A percentile compares a stretch with the other conserved stretches of the same genome.
Conservation (phyloP, 495 filamentous ascomycete species). For the Jackrogersella multiformis region DNA sequence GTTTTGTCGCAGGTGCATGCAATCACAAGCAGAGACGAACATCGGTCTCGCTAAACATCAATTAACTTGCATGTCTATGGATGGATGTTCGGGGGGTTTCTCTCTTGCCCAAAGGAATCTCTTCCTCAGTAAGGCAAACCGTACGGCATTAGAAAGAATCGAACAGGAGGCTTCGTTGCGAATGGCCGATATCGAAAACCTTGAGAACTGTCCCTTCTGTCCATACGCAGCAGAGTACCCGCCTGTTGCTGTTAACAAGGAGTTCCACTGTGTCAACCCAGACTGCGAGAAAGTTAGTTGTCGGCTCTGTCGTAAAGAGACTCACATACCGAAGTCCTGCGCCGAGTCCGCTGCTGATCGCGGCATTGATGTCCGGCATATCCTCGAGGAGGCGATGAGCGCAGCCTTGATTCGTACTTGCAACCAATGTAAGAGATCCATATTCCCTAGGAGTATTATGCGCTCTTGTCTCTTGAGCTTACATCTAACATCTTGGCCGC, state of each 20-base stretch:
- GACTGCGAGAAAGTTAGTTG: conserved; percentile 75
- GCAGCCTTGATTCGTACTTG: conserved; percentile 79
- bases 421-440: conserved; percentile 63
- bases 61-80: conserved; percentile 63
- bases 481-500: conserved; percentile 39
- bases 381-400: conserved; percentile 85
- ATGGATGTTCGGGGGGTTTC: conserved; percentile 56
- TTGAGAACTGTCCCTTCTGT: conserved; percentile 83
- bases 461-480: too few species aligned
- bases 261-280: conserved; percentile 76
- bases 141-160: conserved; percentile 69
- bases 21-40: conserved; percentile 67
- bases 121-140: conserved; percentile 66
- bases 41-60: conserved; percentile 72
- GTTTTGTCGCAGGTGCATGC: conserved; percentile 76
- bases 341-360: conserved; percentile 70
- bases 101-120: conserved; percentile 56
- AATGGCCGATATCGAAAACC: conserved; percentile 69
- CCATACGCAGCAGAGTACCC: conserved; percentile 76
- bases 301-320: conserved; percentile 73
- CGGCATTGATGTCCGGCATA: conserved; percentile 65
- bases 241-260: conserved; percentile 73
- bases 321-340: conserved; percentile 79
- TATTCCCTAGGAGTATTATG: not conserved
- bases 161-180: conserved; percentile 75